Conservation (phyloP, 108 stramenopile genomes). For the Licmophora abbreviata region DNA sequence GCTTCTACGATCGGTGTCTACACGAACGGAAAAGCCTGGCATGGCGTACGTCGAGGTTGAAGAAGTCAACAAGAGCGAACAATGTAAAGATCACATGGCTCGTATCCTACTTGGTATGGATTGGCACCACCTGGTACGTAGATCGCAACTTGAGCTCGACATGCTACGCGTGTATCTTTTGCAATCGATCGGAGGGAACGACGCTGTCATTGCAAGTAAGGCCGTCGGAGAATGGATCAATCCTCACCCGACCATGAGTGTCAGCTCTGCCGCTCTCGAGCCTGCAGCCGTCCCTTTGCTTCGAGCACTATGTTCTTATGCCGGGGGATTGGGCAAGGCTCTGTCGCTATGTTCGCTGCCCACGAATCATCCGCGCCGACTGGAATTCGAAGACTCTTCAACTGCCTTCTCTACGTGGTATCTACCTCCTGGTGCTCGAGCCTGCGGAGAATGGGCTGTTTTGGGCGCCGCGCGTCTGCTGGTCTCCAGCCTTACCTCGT, state of each 20-base stretch:
- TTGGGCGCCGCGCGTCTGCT: conserved; percentile 20
- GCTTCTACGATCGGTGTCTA: conserved; percentile 4
- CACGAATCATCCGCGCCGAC: neutral
- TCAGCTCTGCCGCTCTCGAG: conserved; percentile 5
- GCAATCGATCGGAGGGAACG: conserved; percentile 20
- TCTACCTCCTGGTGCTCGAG: conserved; percentile 28
- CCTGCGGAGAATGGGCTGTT: conserved; percentile 19
- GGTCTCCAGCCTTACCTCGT: conserved; percentile 4
- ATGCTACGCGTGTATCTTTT: conserved; percentile 27
- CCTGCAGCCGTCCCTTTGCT: conserved; percentile 20
- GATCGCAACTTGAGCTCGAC: conserved; percentile 35
- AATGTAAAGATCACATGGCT: conserved; percentile 17
- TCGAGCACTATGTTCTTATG: conserved; percentile 32
- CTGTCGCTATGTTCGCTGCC: conserved; percentile 3
- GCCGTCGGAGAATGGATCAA: conserved; percentile 6
- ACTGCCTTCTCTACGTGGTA: conserved; percentile 14
- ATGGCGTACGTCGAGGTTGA: conserved; percentile 11
- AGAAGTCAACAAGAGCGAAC: conserved; percentile 12
- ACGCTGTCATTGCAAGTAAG: neutral
- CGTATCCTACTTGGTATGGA: conserved; percentile 12
- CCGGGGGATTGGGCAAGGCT: conserved; percentile 39
- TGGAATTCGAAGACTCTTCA: neutral
- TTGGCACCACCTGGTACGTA: neutral
- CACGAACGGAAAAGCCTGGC: neutral
- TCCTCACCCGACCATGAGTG: neutral